Conservation (phyloP, 257 asterid species). For the Voacanga thouarsii region DNA sequence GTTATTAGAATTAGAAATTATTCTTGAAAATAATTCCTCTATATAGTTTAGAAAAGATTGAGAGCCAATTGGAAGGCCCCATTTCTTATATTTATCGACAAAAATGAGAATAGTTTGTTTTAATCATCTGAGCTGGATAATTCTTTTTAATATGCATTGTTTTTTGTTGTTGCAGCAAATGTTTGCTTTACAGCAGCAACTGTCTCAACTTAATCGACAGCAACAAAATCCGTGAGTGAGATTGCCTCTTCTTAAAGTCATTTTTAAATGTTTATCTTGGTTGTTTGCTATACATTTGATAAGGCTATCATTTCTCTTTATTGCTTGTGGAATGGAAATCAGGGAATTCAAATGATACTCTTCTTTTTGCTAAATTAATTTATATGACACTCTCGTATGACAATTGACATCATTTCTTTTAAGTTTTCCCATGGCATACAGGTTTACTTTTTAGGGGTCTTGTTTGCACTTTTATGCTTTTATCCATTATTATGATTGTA, state of each 20-base stretch:
- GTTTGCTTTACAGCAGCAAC: conserved; percentile 1
- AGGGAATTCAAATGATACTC: background rate
- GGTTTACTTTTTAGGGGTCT: background rate
- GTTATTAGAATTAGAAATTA: background rate
- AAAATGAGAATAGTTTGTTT: background rate
- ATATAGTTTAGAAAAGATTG: background rate
- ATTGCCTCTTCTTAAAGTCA: background rate
- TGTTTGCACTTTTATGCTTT: background rate
- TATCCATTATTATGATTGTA: background rate
- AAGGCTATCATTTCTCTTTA: background rate
- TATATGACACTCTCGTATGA: background rate
- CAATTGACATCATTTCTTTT: background rate
- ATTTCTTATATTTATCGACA: background rate
- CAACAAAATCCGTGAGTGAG: conserved; percentile 1
- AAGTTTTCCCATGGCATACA: background rate
- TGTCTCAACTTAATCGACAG: conserved; percentile 3
- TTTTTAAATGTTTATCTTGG: background rate
- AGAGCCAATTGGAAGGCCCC: background rate
- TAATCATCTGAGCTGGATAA: background rate
- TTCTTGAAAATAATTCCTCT: background rate
- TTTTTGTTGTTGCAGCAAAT: conserved; percentile 3
- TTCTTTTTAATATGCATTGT: background rate
- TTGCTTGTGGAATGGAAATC: background rate
- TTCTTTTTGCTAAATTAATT: background rate
- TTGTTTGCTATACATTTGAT: background rate